Evolutionary conservation across 441 rosid genomes (phyloP).

Genomic region (Populus hybrid): DNA sequence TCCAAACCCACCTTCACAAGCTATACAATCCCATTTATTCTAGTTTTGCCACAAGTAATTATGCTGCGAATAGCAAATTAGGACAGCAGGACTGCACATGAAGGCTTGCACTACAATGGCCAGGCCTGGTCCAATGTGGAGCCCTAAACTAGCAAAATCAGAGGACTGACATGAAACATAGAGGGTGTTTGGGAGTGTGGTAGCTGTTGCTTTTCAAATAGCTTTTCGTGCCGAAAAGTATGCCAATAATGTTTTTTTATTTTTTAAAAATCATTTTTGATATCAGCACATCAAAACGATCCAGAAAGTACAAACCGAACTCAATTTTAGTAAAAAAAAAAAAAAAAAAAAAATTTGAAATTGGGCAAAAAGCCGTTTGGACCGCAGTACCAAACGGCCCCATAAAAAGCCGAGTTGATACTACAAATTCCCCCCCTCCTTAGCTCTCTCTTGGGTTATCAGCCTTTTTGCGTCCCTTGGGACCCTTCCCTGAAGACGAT

Average conservation of each 20-base stretch:
- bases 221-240: too few relatives aligned
- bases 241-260: too few relatives aligned
- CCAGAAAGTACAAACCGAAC: too few relatives aligned
- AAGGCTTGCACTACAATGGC: neutral
- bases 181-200: too few relatives aligned
- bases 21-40: neutral
- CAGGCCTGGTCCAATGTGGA: neutral
- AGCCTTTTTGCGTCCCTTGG: slow-evolving; percentile 25
- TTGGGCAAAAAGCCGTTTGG: too few relatives aligned
- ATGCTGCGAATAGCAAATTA: neutral
- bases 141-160: neutral
- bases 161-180: neutral
- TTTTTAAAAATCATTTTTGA: too few relatives aligned
- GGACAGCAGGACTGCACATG: neutral
- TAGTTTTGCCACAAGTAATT: neutral
- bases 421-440: neutral
- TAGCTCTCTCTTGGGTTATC: slow-evolving; percentile 26
- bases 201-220: too few relatives aligned
- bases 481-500: slow-evolving; percentile 26
- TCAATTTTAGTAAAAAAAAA: too few relatives aligned
- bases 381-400: too few relatives aligned
- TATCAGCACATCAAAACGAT: too few relatives aligned
- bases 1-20: neutral
- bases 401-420: neutral
- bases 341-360: too few relatives aligned